These are phyloP conservation scores for Penicillium waksmanii DNA, from an alignment of 495 filamentous ascomycete species.

Conservation along the genomic window DNA sequence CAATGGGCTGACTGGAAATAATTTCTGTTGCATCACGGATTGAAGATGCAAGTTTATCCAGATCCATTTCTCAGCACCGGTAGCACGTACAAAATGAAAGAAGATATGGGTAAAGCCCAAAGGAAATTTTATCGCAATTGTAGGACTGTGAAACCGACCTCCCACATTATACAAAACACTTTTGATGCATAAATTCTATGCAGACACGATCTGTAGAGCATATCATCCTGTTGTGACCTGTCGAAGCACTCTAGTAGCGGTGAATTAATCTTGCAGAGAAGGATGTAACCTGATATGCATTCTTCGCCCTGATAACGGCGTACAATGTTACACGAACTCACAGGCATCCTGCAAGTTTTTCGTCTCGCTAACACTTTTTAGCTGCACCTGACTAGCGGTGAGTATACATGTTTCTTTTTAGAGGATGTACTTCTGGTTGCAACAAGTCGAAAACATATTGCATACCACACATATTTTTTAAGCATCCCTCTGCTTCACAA, in stretches of 20 bases:
- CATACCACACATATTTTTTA: neutral
- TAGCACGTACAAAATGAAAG: neutral
- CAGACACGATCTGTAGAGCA: neutral
- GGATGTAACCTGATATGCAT: neutral
- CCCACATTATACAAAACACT: neutral
- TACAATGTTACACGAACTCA: neutral
- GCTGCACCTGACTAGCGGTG: neutral
- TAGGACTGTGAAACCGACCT: neutral
- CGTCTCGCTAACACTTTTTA: neutral
- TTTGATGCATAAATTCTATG: neutral
- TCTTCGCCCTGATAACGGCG: neutral
- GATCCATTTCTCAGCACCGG: neutral
- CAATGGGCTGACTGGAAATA: neutral
- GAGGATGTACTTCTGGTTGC: neutral
- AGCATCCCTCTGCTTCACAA: conserved; percentile 18
- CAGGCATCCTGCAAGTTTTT: neutral
- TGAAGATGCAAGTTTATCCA: neutral
- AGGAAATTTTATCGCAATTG: neutral
- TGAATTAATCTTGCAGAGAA: neutral
- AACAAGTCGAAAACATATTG: neutral
- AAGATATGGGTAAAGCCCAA: neutral
- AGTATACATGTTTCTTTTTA: neutral
- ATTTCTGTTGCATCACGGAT: neutral
- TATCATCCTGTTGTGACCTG: neutral
- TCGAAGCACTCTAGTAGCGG: neutral